A percentile compares a stretch with the other conserved stretches of the same genome.
Evolutionary conservation across 2,329 filamentous ascomycete species (phyloP).

Genomic region (Tolypocladium pustulatum): DNA sequence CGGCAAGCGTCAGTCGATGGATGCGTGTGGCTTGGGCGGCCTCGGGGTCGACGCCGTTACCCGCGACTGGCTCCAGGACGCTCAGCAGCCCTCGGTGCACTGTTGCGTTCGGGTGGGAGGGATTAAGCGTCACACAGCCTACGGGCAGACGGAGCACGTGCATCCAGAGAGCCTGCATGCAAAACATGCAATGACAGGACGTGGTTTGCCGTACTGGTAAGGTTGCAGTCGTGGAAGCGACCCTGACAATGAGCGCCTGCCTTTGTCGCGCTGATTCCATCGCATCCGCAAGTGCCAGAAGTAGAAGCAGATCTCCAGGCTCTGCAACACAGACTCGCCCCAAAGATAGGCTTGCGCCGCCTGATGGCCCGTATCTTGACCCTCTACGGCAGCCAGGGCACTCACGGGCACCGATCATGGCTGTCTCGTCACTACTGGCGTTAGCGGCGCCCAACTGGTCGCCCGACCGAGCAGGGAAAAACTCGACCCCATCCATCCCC

Average conservation of each 20-base stretch:
- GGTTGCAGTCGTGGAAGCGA: not conserved
- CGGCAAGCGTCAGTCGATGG: not conserved
- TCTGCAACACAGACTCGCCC: not conserved
- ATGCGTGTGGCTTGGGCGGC: not conserved
- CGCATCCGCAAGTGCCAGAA: not conserved
- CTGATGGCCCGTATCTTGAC: not conserved
- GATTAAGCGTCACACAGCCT: no score
- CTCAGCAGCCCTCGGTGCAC: not conserved
- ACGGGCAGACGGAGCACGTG: not conserved
- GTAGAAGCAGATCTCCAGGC: not conserved
- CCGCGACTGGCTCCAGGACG: not conserved
- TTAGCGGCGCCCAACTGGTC: not conserved
- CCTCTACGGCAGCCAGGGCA: not conserved
- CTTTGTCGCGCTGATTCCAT: not conserved
- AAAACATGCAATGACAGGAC: not conserved
- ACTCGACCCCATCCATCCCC: not conserved
- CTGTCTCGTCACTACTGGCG: not conserved
- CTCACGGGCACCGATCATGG: not conserved
- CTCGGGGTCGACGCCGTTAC: no score
- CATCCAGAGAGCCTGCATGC: not conserved
- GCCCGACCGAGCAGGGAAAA: not conserved
- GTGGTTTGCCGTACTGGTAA: not conserved
- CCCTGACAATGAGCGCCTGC: not conserved
- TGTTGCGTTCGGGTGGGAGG: not conserved
- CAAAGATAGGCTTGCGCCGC: not conserved